Evolutionary conservation across 306 rosid genomes (phyloP).

Genomic region (Gillenia trifoliata): DNA sequence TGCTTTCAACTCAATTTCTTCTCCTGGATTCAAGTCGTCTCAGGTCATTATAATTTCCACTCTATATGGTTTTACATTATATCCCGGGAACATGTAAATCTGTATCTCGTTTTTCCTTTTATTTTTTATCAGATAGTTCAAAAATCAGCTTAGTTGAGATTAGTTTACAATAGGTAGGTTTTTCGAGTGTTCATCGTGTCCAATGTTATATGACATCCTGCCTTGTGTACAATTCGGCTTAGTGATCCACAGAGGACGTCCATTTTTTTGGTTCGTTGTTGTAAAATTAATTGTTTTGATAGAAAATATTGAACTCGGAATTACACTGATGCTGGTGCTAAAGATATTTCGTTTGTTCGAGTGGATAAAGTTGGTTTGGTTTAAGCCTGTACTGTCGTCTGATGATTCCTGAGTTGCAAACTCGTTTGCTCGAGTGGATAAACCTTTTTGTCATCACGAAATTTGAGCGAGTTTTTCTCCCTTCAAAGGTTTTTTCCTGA

Average conservation of each 20-base stretch:
- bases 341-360: neutral
- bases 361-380: neutral
- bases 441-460: no score
- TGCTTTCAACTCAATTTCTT: slow-evolving; percentile 12
- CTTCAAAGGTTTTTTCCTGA: no score
- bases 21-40: neutral
- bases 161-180: slow-evolving; percentile 21
- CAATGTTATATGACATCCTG: slow-evolving; percentile 13
- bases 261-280: neutral
- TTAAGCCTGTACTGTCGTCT: neutral
- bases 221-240: slow-evolving; percentile 28
- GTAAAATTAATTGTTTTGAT: neutral
- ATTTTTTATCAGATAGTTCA: neutral
- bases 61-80: slow-evolving; percentile 9
- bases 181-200: neutral
- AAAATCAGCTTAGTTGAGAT: slow-evolving; percentile 12
- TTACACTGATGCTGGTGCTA: neutral
- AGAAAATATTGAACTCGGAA: neutral
- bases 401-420: no score
- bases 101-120: slow-evolving; percentile 12
- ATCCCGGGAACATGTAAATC: slow-evolving; percentile 35
- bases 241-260: slow-evolving; percentile 2
- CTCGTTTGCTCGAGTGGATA: no score
- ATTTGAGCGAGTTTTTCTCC: no score
- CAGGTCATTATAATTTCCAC: slow-evolving; percentile 15